A percentile compares a stretch with the other conserved stretches of the same genome.
These are phyloP conservation scores for Helotiales sp. DNA, from an alignment of 2,329 filamentous ascomycete genomes.

Conservation along the genomic window DNA sequence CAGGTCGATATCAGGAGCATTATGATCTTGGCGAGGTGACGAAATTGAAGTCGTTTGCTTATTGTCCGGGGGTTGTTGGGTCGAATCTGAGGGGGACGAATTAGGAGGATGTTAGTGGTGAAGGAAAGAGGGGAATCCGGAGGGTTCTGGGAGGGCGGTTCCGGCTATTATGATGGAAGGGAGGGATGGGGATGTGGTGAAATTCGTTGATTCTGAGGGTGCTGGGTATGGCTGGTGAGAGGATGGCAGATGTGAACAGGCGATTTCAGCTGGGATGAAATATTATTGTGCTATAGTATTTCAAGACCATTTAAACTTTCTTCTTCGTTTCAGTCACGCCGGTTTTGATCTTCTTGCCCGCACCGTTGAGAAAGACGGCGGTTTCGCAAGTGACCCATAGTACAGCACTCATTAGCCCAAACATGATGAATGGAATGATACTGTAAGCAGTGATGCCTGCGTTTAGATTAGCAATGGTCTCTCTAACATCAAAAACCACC, in stretches of 20 bases:
- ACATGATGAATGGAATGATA: not conserved
- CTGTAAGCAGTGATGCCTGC: not conserved
- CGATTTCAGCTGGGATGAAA: not conserved
- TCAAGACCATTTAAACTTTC: not conserved
- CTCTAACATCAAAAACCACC: not conserved
- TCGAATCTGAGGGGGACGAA: not conserved
- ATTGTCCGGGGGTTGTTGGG: not conserved
- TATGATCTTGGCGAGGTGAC: not conserved
- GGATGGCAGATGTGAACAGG: not conserved
- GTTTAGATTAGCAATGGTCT: not conserved
- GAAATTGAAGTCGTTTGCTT: not conserved
- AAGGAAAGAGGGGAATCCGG: not conserved
- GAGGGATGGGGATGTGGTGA: not conserved
- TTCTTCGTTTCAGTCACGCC: not conserved
- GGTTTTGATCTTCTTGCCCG: not conserved
- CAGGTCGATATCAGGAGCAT: conserved; percentile 17
- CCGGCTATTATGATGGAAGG: not conserved
- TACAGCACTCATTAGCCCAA: not conserved
- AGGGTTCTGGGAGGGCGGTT: not conserved
- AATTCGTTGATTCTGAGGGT: not conserved
- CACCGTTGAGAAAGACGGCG: not conserved
- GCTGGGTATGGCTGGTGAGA: not conserved
- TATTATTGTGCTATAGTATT: not conserved
- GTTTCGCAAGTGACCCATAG: not conserved
- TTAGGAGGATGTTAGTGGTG: not conserved